Base-by-base conservation (phyloP, 805 yeast genomes). In the Teunomyces barrocoloradensis region DNA sequence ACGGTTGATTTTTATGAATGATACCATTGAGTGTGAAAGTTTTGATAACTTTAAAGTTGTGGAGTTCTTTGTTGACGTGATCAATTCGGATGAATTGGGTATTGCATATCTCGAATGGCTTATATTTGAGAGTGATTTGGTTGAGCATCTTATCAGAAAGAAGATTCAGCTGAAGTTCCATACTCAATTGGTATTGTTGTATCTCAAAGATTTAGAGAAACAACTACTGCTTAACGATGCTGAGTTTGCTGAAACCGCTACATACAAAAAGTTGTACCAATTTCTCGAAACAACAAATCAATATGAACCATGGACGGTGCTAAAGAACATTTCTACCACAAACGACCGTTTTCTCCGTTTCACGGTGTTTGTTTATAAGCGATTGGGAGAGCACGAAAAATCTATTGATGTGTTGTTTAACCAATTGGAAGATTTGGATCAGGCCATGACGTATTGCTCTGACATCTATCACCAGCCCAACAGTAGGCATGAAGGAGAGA, bases 401-500 rank as follows among this genome's bases (percentile, higher is more conserved):
- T 84, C 89, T 0, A 66, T 92, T 13, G 79, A 80, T 46, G 77
- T 89, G 2, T 71, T 82, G 21, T 81, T 80, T 41, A 73, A 78
- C 42, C 81, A 81, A 17, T 63, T 87, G 39, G 65, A 77, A 3
- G 85, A 85, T 57, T 74, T 79, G 42, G 64, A 64, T 17, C 67
- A 71, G n/a, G 87, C 96, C 0, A 75, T 85, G 50, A 59, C 66
- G 2, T 87, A 87, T 56, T 84, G 94, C 51, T 63, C 76, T 1
- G 68, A 68, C 3, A 66, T 87, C 0, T 78, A 75, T 50, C 48
- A 44, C 23, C 59, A 53, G 36, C 63, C 66, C 1, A 71, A 76
- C 41, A 34, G 61, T 9, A 58, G 56, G n/a, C 44, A 43, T 0
- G 51, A 61, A 15, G 87, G 88, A 2, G 53, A 63, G 23, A 49